Percentiles rank a stretch among this genome's conserved stretches.
Evolutionary conservation across 1,284 basidiomycete genomes (phyloP).

Genomic region (Coniferiporia sulphurascens): DNA sequence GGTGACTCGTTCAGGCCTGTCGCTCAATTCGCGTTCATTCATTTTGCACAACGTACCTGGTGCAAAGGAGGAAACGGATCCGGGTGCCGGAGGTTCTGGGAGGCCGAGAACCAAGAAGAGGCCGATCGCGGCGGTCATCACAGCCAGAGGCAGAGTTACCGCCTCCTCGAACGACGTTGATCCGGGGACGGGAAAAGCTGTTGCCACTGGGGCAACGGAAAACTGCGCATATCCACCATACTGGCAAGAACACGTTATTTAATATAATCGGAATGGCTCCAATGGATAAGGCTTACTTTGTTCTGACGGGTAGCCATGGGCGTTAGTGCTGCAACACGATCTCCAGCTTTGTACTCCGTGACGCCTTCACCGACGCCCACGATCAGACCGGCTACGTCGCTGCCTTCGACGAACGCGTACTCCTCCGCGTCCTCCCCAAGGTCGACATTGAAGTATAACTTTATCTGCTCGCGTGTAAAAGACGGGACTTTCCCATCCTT

Average conservation of each 20-base stretch:
- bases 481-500: conserved; percentile 28
- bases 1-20: too few relatives aligned
- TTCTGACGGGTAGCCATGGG: conserved; percentile 11
- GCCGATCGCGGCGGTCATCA: conserved; percentile 31
- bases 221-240: conserved; percentile 16
- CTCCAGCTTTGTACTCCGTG: conserved; percentile 17
- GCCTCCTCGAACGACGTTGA: conserved; percentile 28
- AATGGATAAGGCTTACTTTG: not conserved
- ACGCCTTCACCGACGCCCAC: conserved; percentile 19
- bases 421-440: conserved; percentile 10
- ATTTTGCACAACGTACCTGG: not conserved
- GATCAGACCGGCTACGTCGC: conserved; percentile 18
- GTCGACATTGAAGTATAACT: too few relatives aligned
- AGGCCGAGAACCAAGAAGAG: conserved; percentile 25
- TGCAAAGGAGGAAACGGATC: not conserved
- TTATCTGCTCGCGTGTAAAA: too few relatives aligned
- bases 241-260: not conserved
- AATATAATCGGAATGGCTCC: too few relatives aligned
- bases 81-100: conserved; percentile 15
- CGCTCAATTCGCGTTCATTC: too few relatives aligned
- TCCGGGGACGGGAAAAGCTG: conserved; percentile 6
- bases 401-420: conserved; percentile 18
- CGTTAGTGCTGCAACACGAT: conserved; percentile 25
- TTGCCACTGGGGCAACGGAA: conserved; percentile 6
- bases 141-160: conserved; percentile 28